phyloP scores from a whole-genome alignment of 1,284 basidiomycete species.

The Ganoderma lucidum region DNA sequence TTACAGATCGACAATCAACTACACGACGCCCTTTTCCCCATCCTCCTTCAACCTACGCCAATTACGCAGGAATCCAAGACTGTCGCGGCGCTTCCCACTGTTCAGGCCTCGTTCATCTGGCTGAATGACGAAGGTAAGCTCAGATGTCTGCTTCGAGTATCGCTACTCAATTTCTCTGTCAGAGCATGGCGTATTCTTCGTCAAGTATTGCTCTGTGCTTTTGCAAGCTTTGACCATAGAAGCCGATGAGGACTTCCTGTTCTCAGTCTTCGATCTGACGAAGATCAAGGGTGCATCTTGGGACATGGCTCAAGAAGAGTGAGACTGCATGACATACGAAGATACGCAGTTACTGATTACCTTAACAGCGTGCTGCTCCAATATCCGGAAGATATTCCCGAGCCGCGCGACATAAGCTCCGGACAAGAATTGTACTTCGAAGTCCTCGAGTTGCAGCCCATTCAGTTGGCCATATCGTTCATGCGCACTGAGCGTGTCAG shows the following conservation, averaged over 20 bases:
- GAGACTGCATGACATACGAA: slow-evolving; percentile 38
- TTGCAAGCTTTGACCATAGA: slow-evolving; percentile 96
- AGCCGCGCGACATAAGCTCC: slow-evolving; percentile 71
- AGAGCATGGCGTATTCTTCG: slow-evolving; percentile 96
- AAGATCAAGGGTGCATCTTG: slow-evolving; percentile 93
- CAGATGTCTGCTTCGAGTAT: background rate
- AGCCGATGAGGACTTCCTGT: slow-evolving; percentile 96
- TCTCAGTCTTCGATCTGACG: slow-evolving; percentile 90
- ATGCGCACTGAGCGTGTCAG: slow-evolving; percentile 96
- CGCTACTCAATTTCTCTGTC: background rate
- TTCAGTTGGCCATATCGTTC: slow-evolving; percentile 93
- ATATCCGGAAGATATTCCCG: slow-evolving; percentile 79
- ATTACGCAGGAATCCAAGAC: slow-evolving; percentile 86
- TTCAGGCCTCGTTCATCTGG: slow-evolving; percentile 90
- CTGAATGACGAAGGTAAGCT: slow-evolving; percentile 89
- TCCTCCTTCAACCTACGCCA: slow-evolving; percentile 95
- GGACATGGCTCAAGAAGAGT: slow-evolving; percentile 84
- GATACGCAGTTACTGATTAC: background rate
- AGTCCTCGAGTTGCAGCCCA: slow-evolving; percentile 95
- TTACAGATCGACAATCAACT: slow-evolving; percentile 98
- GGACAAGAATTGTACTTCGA: slow-evolving; percentile 95
- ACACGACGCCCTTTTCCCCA: slow-evolving; percentile 95
- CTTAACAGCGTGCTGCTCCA: slow-evolving; percentile 76
- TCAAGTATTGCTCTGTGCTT: slow-evolving; percentile 97
- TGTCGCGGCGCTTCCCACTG: slow-evolving; percentile 87